A percentile compares a stretch with the other conserved stretches of the same genome.
These are phyloP conservation scores for Coemansia sp. DNA, from an alignment of 192 early-diverging fungal genomes.

Conservation along the genomic window DNA sequence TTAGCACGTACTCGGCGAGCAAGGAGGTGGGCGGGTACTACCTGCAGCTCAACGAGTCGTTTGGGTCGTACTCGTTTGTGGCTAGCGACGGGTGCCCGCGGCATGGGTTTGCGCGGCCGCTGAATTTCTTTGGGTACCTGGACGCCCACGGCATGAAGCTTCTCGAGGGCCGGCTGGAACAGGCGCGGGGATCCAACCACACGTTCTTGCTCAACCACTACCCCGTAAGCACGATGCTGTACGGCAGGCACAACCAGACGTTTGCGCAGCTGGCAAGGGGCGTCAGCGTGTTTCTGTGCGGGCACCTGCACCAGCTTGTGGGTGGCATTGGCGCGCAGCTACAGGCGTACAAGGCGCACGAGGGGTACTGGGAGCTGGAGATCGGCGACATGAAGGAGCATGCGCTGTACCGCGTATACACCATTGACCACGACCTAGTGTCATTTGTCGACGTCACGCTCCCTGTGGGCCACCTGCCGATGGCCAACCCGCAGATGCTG, in stretches of 20 bases:
- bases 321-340: constrained; percentile 55
- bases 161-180: constrained; percentile 56
- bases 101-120: constrained; percentile 70
- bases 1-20: constrained; percentile 54
- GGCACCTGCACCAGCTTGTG: constrained; percentile 79
- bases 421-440: constrained; percentile 82
- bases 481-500: constrained; percentile 39
- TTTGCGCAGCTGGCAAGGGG: constrained; percentile 59
- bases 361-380: constrained; percentile 76
- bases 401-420: constrained; percentile 78
- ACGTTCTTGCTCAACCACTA: constrained; percentile 61
- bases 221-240: constrained; percentile 74
- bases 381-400: constrained; percentile 89
- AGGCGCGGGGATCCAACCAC: constrained; percentile 59
- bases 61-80: constrained; percentile 81
- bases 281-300: constrained; percentile 78
- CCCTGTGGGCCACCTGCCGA: constrained; percentile 60
- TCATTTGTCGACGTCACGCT: constrained; percentile 74
- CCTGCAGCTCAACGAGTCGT: constrained; percentile 59
- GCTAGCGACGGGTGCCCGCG: constrained; percentile 77
- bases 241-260: constrained; percentile 60
- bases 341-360: constrained; percentile 63
- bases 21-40: constrained; percentile 58
- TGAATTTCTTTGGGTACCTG: constrained; percentile 90
- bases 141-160: constrained; percentile 70